Percentiles rank a stretch among this genome's conserved stretches.
phyloP scores from a whole-genome alignment of 495 filamentous ascomycete genomes.

The Halenospora varia region DNA sequence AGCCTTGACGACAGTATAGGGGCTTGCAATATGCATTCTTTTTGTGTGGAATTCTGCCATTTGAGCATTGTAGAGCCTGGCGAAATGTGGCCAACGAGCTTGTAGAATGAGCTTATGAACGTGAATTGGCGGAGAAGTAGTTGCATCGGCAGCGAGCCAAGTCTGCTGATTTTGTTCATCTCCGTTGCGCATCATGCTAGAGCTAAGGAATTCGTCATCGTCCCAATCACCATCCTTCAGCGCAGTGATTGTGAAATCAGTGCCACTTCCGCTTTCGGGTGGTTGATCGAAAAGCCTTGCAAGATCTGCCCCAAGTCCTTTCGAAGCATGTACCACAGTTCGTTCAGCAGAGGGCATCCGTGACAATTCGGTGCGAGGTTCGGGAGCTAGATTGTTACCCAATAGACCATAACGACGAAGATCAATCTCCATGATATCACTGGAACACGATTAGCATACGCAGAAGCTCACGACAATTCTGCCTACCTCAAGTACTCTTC shows the following conservation, averaged over 20 bases:
- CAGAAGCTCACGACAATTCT: no score
- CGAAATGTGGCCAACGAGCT: slow-evolving; percentile 95
- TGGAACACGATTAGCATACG: slow-evolving; percentile 6
- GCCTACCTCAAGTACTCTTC: slow-evolving; percentile 74
- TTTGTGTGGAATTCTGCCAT: slow-evolving; percentile 97
- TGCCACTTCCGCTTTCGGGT: slow-evolving; percentile 73
- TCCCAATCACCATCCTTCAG: slow-evolving; percentile 62
- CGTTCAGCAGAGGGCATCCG: slow-evolving; percentile 40
- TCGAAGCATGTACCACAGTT: slow-evolving; percentile 36
- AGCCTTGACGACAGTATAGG: slow-evolving; percentile 87
- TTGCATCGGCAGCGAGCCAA: slow-evolving; percentile 57
- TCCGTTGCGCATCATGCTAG: slow-evolving; percentile 38
- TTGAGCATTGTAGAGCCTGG: slow-evolving; percentile 80
- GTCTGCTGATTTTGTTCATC: slow-evolving; percentile 43
- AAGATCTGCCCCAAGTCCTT: slow-evolving; percentile 76
- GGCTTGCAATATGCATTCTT: slow-evolving; percentile 96
- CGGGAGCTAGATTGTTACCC: slow-evolving; percentile 66
- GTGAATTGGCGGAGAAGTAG: slow-evolving; percentile 82
- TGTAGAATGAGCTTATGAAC: slow-evolving; percentile 91
- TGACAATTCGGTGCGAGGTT: slow-evolving; percentile 53
- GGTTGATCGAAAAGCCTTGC: slow-evolving; percentile 78
- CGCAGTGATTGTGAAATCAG: slow-evolving; percentile 83
- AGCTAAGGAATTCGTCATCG: slow-evolving; percentile 57
- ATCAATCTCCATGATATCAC: slow-evolving; percentile 89
- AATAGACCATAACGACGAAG: slow-evolving; percentile 78